Percentiles rank a stretch among this genome's conserved stretches.
Evolutionary conservation across 371 early-diverging fungal genomes (phyloP).

Genomic region (Apophysomyces trapeziformis): DNA sequence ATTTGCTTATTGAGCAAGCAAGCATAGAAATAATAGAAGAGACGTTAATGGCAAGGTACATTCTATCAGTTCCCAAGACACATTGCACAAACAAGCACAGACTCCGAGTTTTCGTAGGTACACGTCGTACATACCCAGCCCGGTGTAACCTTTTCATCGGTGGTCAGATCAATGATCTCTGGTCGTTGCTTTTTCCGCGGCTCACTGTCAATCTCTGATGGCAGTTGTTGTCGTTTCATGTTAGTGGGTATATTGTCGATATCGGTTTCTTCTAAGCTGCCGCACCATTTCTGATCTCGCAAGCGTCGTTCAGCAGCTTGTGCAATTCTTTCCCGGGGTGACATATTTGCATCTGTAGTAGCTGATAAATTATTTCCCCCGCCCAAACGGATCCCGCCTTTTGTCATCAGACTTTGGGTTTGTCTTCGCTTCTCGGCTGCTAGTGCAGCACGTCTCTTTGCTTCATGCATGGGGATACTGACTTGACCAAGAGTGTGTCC

Average conservation of each 20-base stretch:
- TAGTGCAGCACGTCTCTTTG: conserved; percentile 32
- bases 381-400: conserved; percentile 57
- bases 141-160: conserved; percentile 8
- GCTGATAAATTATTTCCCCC: conserved; percentile 21
- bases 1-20: too few relatives aligned
- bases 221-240: conserved; percentile 1
- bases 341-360: conserved; percentile 10
- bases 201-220: background rate
- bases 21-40: too few relatives aligned
- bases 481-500: conserved; percentile 44
- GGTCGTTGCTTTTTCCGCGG: background rate
- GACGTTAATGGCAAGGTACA: conserved; percentile 5
- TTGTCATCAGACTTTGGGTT: conserved; percentile 43
- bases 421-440: conserved; percentile 58
- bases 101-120: conserved; percentile 35
- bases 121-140: conserved; percentile 38
- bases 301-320: conserved; percentile 59
- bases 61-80: conserved; percentile 17
- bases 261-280: conserved; percentile 33
- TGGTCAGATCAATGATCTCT: conserved; percentile 9
- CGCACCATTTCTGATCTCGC: conserved; percentile 62
- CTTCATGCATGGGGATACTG: conserved; percentile 30
- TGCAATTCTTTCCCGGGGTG: conserved; percentile 52
- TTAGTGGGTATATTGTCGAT: background rate
- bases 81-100: conserved; percentile 35